Evolutionary conservation across 345 rosid species (phyloP).

Genomic region (Pugionium cornutum): DNA sequence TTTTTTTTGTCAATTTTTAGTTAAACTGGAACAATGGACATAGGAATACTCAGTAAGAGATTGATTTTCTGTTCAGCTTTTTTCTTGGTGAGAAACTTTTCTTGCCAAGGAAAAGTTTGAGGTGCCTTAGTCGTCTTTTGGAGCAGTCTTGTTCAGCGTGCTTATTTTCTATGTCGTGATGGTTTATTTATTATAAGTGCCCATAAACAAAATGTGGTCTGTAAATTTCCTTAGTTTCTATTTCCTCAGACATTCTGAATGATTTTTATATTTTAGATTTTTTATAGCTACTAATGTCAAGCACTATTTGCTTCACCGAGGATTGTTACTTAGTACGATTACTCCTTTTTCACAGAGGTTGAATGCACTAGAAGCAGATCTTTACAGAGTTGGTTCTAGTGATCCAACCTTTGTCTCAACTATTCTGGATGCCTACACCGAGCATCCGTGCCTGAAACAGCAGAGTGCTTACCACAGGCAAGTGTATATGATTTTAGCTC

Average conservation of each 20-base stretch:
- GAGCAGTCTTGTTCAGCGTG: slow-evolving; percentile 19
- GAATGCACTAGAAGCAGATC: slow-evolving; percentile 58
- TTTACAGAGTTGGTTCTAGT: slow-evolving; percentile 48
- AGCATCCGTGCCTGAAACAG: slow-evolving; percentile 59
- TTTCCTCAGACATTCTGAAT: neutral
- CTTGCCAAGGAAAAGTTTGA: slow-evolving; percentile 15
- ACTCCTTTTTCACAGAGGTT: slow-evolving; percentile 53
- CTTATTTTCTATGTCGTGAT: neutral
- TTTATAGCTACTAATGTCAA: slow-evolving; percentile 9
- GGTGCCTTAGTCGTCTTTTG: neutral
- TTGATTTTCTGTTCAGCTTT: neutral
- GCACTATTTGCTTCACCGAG: slow-evolving; percentile 8
- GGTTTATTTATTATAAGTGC: slow-evolving; percentile 9
- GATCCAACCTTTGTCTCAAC: slow-evolving; percentile 54
- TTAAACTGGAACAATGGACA: slow-evolving; percentile 2
- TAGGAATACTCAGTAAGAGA: slow-evolving; percentile 6
- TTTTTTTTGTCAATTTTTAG: neutral
- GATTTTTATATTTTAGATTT: slow-evolving; percentile 5
- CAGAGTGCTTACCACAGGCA: slow-evolving; percentile 64
- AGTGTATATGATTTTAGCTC: slow-evolving; percentile 29
- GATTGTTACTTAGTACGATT: slow-evolving; percentile 27
- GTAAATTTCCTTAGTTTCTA: slow-evolving; percentile 5
- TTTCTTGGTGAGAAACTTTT: neutral
- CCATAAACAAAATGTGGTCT: slow-evolving; percentile 6
- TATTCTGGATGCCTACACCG: slow-evolving; percentile 55